Base-by-base conservation (phyloP, 192 early-diverging fungal genomes). In the Thoreauomyces humboldtii region DNA sequence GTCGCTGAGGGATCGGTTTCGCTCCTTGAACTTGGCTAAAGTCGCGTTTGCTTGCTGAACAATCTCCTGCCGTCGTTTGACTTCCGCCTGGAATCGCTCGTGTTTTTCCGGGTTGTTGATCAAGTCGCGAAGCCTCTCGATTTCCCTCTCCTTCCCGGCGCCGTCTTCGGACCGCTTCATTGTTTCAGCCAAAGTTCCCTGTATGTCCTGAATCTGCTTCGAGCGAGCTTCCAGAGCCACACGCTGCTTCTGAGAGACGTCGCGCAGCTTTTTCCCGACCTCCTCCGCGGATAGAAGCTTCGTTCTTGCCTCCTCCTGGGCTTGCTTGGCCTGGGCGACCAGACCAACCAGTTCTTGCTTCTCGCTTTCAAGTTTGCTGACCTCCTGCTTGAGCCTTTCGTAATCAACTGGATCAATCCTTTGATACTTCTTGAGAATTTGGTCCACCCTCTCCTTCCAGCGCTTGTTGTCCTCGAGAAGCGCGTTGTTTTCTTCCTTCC, bases 401-500 rank as follows among this genome's bases (percentile, higher is more conserved):
- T 87, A 84, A 60, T 89, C 91, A 22, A 78, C 83, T 0, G 91
- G 91, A 69, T 93, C 91, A 34, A 93, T 86, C 50, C 88, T 81
- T 75, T 80, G 79, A 73, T 91, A 89, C 61, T 88, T 89, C 24
- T 79, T 80, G 47, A 93, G 71, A 43, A 93, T 86, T 50, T 89
- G 85, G 57, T 82, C 77, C 22, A 86, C 79, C 9, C 91, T 77
- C 32, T 74, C 84, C 70, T 87, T 89, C 89, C 90, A 90, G 1
- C 85, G 79, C 34, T 76, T 77, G 65, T 84, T 85, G 70, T 89
- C 89, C 3, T 78, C 80, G 15, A 67, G 53, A 15, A 90, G 75
- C 59, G 79, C 70, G 53, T 68, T 53, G 5, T 79, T 74, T 62
- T 85, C 79, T 1, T 67, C 71, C 31, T 78, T 79, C 29, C 76